A percentile compares a stretch with the other conserved stretches of the same genome.
phyloP scores from a whole-genome alignment of 2,329 filamentous ascomycete species.

The Podosphaera aphanis region DNA sequence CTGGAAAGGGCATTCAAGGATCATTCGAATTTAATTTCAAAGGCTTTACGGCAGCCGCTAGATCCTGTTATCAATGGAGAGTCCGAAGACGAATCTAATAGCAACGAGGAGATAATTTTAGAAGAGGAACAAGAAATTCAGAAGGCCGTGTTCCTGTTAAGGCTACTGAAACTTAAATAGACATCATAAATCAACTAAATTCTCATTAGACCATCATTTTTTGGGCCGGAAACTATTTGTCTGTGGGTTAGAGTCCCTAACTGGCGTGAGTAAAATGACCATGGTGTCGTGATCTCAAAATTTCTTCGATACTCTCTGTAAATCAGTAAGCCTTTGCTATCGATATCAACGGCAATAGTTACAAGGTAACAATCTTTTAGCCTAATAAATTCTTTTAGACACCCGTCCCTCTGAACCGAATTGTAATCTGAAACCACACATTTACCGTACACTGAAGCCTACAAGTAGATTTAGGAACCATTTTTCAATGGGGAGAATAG shows the following conservation, averaged over 20 bases:
- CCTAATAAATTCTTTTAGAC: conserved; percentile 58
- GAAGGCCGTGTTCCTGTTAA: conserved; percentile 56
- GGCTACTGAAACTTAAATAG: conserved; percentile 39
- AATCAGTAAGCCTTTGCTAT: conserved; percentile 5
- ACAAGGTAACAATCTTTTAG: conserved; percentile 79
- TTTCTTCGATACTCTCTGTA: conserved; percentile 29
- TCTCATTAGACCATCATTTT: not conserved
- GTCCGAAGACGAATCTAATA: conserved; percentile 23
- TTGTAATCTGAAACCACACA: conserved; percentile 83
- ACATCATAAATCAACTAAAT: too few relatives aligned
- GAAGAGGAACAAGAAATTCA: conserved; percentile 75
- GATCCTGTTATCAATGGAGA: conserved; percentile 42
- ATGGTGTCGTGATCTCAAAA: too few relatives aligned
- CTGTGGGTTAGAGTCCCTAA: too few relatives aligned
- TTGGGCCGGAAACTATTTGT: too few relatives aligned
- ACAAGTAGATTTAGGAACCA: not conserved
- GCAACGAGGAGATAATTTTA: conserved; percentile 39
- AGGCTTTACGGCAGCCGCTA: conserved; percentile 52
- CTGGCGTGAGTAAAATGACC: too few relatives aligned
- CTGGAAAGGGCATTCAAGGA: conserved; percentile 45
- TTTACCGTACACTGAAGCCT: conserved; percentile 75
- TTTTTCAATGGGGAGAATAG: not conserved
- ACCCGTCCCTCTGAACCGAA: conserved; percentile 76
- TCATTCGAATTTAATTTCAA: conserved; percentile 47
- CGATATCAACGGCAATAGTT: conserved; percentile 9